phyloP scores from a whole-genome alignment of 257 asterid genomes.

The Osmanthus fragrans region DNA sequence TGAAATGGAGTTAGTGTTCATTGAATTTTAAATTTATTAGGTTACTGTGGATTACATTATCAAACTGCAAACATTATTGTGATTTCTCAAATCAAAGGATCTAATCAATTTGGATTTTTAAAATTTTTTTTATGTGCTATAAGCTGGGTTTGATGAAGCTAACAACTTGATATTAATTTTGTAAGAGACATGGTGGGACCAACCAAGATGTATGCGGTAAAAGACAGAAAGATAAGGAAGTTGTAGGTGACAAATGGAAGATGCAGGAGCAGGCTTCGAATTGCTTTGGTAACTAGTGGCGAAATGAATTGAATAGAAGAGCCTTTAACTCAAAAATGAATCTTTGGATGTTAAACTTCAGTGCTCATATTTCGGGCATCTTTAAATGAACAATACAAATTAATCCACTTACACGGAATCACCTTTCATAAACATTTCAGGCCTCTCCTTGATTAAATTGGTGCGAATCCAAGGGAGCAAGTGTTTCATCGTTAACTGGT shows the following conservation, averaged over 20 bases:
- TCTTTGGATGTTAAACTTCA: not conserved
- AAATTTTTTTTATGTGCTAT: too few species aligned
- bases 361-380: not conserved
- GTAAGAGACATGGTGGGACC: not conserved
- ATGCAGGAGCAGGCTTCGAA: not conserved
- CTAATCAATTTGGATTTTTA: too few species aligned
- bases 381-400: not conserved
- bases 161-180: too few species aligned
- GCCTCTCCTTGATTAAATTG: conserved; percentile 94
- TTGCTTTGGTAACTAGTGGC: not conserved
- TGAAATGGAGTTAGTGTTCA: not conserved
- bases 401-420: conserved; percentile 73
- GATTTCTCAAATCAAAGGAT: not conserved
- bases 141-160: too few species aligned
- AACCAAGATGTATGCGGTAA: not conserved
- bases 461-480: conserved; percentile 86
- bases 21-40: not conserved
- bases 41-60: not conserved
- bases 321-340: too few species aligned
- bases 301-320: not conserved
- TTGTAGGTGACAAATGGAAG: not conserved
- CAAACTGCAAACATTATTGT: not conserved
- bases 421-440: conserved; percentile 98
- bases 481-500: conserved; percentile 74
- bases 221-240: not conserved